These are phyloP conservation scores for Hirsutella rhossiliensis DNA, from an alignment of 2,329 filamentous ascomycete genomes.

Conservation along the genomic window DNA sequence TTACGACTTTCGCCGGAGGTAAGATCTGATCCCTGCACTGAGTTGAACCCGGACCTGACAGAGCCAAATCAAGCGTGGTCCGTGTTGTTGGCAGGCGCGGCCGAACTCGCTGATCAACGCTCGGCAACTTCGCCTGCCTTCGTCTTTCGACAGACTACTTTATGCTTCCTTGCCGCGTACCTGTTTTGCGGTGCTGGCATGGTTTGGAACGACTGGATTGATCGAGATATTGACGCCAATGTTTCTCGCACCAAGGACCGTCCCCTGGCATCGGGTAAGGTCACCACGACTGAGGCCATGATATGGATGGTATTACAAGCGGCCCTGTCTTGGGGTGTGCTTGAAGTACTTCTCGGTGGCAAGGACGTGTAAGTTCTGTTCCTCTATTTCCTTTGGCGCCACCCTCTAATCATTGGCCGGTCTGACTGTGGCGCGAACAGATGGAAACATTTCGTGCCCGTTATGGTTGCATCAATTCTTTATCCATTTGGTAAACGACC, in stretches of 20 bases:
- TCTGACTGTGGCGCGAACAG: constrained; percentile 4
- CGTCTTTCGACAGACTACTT: constrained; percentile 10
- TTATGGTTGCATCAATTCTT: constrained; percentile 8
- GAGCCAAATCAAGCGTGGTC: background rate
- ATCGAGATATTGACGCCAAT: constrained; percentile 14
- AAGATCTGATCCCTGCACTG: background rate
- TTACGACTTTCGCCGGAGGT: constrained; percentile 2
- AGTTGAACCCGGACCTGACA: background rate
- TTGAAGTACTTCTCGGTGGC: background rate
- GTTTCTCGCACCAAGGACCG: constrained; percentile 16
- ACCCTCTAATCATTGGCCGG: too few relatives aligned
- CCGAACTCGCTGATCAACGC: background rate
- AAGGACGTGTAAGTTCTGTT: constrained; percentile 2
- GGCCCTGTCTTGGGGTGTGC: background rate
- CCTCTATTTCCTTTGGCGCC: too few relatives aligned
- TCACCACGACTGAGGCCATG: constrained; percentile 11
- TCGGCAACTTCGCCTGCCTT: background rate
- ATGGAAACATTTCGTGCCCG: constrained; percentile 9
- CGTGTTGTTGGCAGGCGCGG: background rate
- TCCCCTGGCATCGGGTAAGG: constrained; percentile 11
- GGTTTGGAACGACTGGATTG: constrained; percentile 18
- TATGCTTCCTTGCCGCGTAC: constrained; percentile 11
- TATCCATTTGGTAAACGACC: constrained; percentile 12
- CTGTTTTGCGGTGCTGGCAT: constrained; percentile 16
- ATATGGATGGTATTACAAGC: constrained; percentile 1